Evolutionary conservation across 148 eudicot genomes (phyloP), one percentile per base, ranked within the genome.

Genomic region (Camellia sinensis): DNA sequence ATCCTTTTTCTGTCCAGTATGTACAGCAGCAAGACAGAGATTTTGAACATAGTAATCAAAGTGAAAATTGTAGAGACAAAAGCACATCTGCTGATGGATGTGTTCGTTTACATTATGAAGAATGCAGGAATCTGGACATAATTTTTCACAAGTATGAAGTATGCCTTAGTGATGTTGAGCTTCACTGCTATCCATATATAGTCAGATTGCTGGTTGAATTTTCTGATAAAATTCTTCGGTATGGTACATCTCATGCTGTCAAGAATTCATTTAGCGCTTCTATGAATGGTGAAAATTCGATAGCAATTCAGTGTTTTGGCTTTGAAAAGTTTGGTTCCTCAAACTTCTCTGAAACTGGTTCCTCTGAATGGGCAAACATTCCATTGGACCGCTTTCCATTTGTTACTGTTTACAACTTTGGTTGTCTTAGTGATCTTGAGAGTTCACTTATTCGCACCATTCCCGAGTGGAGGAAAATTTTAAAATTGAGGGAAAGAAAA

Each of bases 151-250:
- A 77, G 70, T 87, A 54, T 82, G 77, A 78, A 62, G 61, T 87
- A 59, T 79, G 80, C 60, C 75, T 93, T 74, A 86, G 77, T 76
- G 86, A 89, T 78, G 80, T 76, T 75, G 92, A 96, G 65, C 75
- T 92, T 85, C 98, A 92, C 81, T 92, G 91, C 87, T 88, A 94
- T 84, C 99, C 97, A n/a, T 67, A 81, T 79, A 75, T 94, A 67
- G 81, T 92, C 79, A 80, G 85, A 60, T 74, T 86, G 79, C 78
- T 96, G 83, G 71, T 82, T 70, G 83, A 84, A 15, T 91, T 94
- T 85, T 83, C 82, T 65, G 87, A 89, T 72, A 87, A 85, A 80
- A 78, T 95, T 79, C 66, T 69, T 59, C 60, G 48, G 53, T 64
- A 17, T 73, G 78, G 73, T 81, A 73, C 75, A 29, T 77, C 90